Conservation (phyloP, 108 stramenopile species). For the Ochromonas danica region DNA sequence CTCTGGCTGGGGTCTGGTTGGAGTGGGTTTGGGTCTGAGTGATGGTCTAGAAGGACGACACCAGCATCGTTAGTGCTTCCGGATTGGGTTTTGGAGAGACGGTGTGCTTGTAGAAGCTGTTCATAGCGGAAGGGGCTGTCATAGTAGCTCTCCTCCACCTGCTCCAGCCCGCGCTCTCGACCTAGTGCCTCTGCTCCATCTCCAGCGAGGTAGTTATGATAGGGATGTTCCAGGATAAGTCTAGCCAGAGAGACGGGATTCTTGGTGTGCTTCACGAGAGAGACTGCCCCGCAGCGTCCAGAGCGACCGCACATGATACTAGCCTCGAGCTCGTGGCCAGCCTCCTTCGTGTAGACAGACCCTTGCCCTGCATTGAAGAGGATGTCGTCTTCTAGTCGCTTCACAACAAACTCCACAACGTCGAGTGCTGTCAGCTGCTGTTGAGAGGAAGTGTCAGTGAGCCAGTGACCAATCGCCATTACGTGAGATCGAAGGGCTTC, state of each 20-base stretch:
- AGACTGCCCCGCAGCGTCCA: conserved; percentile 9
- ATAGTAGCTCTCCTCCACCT: not conserved
- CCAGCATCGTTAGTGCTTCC: not conserved
- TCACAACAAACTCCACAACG: conserved; percentile 35
- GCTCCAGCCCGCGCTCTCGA: not conserved
- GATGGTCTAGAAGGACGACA: not conserved
- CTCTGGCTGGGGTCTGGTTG: too few relatives aligned
- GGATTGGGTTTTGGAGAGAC: not conserved
- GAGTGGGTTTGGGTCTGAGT: too few relatives aligned
- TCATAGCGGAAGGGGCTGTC: not conserved
- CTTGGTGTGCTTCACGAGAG: not conserved
- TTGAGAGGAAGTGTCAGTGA: not conserved
- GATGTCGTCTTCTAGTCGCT: not conserved
- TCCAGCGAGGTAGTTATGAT: conserved; percentile 18
- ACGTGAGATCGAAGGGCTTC: not conserved
- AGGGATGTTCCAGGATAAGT: conserved; percentile 7
- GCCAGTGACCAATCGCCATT: too few relatives aligned
- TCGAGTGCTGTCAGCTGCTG: not conserved
- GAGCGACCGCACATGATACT: not conserved
- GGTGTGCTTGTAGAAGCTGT: not conserved
- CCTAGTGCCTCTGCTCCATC: conserved; percentile 4
- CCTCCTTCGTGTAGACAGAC: not conserved
- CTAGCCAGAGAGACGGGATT: conserved; percentile 30
- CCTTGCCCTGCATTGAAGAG: conserved; percentile 25
- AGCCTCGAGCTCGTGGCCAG: conserved; percentile 2